Conservation (phyloP, 202 grass and related monocot species). For the Hordeum pubiflorum region DNA sequence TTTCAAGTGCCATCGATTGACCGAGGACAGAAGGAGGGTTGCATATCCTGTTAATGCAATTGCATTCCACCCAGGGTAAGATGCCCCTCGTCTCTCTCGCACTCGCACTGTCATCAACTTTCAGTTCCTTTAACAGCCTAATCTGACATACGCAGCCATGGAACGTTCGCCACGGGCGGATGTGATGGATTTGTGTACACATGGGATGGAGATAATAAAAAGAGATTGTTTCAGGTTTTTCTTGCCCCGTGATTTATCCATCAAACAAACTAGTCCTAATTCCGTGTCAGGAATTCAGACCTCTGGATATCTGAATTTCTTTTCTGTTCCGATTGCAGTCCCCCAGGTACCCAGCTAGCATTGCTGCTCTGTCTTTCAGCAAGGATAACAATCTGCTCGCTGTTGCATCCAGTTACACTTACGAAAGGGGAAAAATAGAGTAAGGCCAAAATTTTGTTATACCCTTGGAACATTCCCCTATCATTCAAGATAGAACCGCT, state of each 20-base stretch:
- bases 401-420: slow-evolving; percentile 64
- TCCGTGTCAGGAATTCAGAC: not conserved
- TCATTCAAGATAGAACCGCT: not conserved
- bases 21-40: slow-evolving; percentile 29
- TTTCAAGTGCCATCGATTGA: slow-evolving; percentile 66
- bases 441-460: slow-evolving; percentile 24
- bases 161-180: slow-evolving; percentile 68
- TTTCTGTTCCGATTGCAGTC: slow-evolving; percentile 26
- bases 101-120: not conserved
- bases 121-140: not conserved
- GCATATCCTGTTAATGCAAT: slow-evolving; percentile 63
- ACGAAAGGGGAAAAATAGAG: slow-evolving; percentile 40
- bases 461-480: not conserved
- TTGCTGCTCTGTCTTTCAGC: slow-evolving; percentile 62
- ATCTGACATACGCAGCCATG: slow-evolving; percentile 35
- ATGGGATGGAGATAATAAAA: slow-evolving; percentile 56
- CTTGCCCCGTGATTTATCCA: not conserved
- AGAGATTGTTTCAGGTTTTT: slow-evolving; percentile 54
- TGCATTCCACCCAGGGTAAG: slow-evolving; percentile 49
- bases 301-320: not conserved
- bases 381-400: slow-evolving; percentile 53
- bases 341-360: slow-evolving; percentile 51
- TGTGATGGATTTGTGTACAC: slow-evolving; percentile 57
- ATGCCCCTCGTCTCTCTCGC: not conserved
- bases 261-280: not conserved